Base-by-base conservation (phyloP, 805 yeast genomes). In the Barnettozyma californica region DNA sequence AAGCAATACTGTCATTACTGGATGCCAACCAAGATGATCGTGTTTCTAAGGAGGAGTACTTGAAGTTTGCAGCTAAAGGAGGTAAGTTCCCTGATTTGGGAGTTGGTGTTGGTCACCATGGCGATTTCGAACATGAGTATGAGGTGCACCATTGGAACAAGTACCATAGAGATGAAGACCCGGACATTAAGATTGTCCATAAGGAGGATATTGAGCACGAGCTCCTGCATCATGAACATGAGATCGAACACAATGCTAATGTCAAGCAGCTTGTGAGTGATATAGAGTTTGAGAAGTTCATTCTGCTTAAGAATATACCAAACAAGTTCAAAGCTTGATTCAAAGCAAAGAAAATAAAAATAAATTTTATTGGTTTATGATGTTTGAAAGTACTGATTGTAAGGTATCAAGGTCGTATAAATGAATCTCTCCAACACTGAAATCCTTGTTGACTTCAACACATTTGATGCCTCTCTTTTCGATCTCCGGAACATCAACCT, bases 61-160 rank as follows among this genome's bases (percentile, higher is more conserved):
- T 80, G 40, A 68, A 67, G 13, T 91, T 78, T 65, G 74, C 78
- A 9, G 64, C 65, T 2, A 67, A 65, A 11, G 95, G 95, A 9
- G 84, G 85, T 1, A 78, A 78, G 53, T 78, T 92, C 61, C 97
- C 97, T 1, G 97, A 92, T 65, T 81, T 91, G 64, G 95, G 96
- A 9, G 81, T 83, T 50, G 98, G 97, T 27, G 91, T 88, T 8
- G 96, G 96, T 25, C 97, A 91, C 62, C 97, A 91, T 68, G 84
- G 90, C 33, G 96, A 88, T 68, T 92, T 90, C 61, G 98, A 91
- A 66, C 77, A 80, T 56, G 97, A 91, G 64, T 92, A 91, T 63
- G 97, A 92, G 64, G 83, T 87, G 49, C 97, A 91, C 65, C 98
- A 91, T 65, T 92, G 97, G 97, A 78, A 83, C 51, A 73, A 89